Conservation (phyloP, 106 monocot genomes). For the Apostasia ramifera region DNA sequence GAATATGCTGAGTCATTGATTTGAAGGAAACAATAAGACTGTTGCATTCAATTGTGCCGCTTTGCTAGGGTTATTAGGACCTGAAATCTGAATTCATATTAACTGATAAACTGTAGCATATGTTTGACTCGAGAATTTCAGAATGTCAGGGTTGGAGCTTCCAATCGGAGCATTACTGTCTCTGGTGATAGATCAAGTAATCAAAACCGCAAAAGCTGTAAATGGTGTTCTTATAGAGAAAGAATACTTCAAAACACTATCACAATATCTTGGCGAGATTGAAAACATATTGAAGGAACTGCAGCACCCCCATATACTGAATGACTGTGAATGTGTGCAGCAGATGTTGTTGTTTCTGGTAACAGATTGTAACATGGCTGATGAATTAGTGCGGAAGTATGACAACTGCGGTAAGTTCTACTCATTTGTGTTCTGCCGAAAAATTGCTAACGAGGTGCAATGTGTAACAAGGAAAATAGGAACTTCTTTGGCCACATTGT, state of each 20-base stretch:
- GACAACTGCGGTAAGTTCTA: constrained; percentile 11
- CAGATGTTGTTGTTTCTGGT: constrained; percentile 15
- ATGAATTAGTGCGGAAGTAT: constrained; percentile 16
- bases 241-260: constrained; percentile 14
- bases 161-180: constrained; percentile 16
- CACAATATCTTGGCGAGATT: constrained; percentile 17
- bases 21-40: no score
- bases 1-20: no score
- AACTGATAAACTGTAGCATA: background rate
- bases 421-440: constrained; percentile 7
- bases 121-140: background rate
- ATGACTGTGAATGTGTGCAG: constrained; percentile 12
- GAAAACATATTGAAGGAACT: constrained; percentile 9
- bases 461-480: constrained; percentile 17
- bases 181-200: constrained; percentile 14
- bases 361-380: constrained; percentile 11
- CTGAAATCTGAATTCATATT: no score
- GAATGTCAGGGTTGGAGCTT: constrained; percentile 14
- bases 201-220: constrained; percentile 11
- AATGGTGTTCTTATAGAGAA: constrained; percentile 18
- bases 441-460: constrained; percentile 16
- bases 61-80: no score
- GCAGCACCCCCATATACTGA: constrained; percentile 11
- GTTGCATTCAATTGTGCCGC: no score
- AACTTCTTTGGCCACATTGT: constrained; percentile 18